A percentile compares a stretch with the other conserved stretches of the same genome.
Evolutionary conservation across 108 stramenopile genomes (phyloP).

Genomic region (Pseudonitzschia multiseries): DNA sequence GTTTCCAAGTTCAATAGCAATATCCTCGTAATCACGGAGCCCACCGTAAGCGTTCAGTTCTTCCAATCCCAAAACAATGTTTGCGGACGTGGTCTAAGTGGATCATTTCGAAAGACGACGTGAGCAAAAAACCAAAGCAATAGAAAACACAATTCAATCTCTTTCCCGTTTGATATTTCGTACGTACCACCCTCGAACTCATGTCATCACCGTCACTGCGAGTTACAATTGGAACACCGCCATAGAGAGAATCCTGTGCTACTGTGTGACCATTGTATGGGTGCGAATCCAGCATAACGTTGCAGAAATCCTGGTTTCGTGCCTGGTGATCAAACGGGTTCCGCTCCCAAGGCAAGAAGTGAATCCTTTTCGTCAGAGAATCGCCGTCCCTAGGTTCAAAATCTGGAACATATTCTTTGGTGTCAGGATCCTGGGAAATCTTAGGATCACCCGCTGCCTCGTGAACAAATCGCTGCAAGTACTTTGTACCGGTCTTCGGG

Average conservation of each 20-base stretch:
- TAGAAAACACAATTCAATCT: neutral
- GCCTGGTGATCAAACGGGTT: slow-evolving; percentile 86
- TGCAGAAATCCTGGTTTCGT: slow-evolving; percentile 77
- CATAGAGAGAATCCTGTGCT: slow-evolving; percentile 81
- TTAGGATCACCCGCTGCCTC: slow-evolving; percentile 50
- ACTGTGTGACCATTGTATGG: slow-evolving; percentile 90
- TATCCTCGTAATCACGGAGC: slow-evolving; percentile 59
- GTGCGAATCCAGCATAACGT: slow-evolving; percentile 80
- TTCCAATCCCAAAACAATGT: slow-evolving; percentile 72
- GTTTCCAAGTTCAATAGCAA: slow-evolving; percentile 67
- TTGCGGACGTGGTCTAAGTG: slow-evolving; percentile 62
- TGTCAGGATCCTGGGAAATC: slow-evolving; percentile 20
- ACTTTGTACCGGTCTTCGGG: slow-evolving; percentile 56
- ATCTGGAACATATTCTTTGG: slow-evolving; percentile 22
- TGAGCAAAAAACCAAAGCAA: slow-evolving; percentile 6
- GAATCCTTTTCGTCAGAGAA: slow-evolving; percentile 59
- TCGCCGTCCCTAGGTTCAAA: slow-evolving; percentile 55
- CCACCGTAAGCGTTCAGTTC: slow-evolving; percentile 79
- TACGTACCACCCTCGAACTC: slow-evolving; percentile 62
- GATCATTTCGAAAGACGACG: neutral
- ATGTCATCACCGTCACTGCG: slow-evolving; percentile 85
- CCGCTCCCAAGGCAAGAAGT: slow-evolving; percentile 78
- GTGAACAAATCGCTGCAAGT: slow-evolving; percentile 66
- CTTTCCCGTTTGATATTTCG: neutral
- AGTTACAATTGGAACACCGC: slow-evolving; percentile 81